These are phyloP conservation scores for Fusarium clavum DNA, from an alignment of 2,329 filamentous ascomycete species.

Conservation along the genomic window DNA sequence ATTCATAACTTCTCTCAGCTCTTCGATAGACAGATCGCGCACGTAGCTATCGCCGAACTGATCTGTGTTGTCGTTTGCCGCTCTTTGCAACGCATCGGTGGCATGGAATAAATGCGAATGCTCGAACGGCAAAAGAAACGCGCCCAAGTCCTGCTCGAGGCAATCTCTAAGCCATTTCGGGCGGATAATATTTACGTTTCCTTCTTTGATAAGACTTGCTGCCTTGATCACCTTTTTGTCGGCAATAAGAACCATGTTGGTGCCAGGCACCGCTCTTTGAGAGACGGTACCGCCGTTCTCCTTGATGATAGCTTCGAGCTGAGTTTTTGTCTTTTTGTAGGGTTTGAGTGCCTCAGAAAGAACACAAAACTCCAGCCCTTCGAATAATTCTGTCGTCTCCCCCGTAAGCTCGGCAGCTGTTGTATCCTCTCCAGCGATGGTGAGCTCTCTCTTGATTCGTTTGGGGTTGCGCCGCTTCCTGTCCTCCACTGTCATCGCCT, in stretches of 20 bases:
- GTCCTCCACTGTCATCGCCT: constrained; percentile 82
- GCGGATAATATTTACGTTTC: constrained; percentile 77
- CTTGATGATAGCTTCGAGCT: constrained; percentile 85
- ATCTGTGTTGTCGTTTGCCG: constrained; percentile 75
- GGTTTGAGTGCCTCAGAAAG: constrained; percentile 80
- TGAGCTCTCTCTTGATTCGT: constrained; percentile 74
- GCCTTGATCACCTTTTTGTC: constrained; percentile 87
- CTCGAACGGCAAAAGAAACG: constrained; percentile 72
- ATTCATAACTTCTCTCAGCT: constrained; percentile 66
- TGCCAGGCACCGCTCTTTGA: constrained; percentile 74
- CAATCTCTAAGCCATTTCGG: constrained; percentile 89
- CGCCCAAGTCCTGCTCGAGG: constrained; percentile 67
- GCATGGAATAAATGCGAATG: constrained; percentile 78
- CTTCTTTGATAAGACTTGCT: constrained; percentile 81
- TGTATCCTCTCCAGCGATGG: constrained; percentile 76
- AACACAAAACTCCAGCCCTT: constrained; percentile 83
- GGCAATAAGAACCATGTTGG: constrained; percentile 77
- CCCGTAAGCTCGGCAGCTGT: constrained; percentile 61
- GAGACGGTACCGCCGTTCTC: constrained; percentile 83
- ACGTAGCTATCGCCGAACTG: constrained; percentile 85
- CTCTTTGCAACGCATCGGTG: constrained; percentile 64
- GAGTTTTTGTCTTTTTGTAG: constrained; percentile 78
- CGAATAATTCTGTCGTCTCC: constrained; percentile 74
- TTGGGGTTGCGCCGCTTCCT: constrained; percentile 66
- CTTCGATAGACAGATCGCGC: constrained; percentile 72